A percentile compares a stretch with the other conserved stretches of the same genome.
Conservation (phyloP, 495 filamentous ascomycete species). For the Penicillium egyptiacum region DNA sequence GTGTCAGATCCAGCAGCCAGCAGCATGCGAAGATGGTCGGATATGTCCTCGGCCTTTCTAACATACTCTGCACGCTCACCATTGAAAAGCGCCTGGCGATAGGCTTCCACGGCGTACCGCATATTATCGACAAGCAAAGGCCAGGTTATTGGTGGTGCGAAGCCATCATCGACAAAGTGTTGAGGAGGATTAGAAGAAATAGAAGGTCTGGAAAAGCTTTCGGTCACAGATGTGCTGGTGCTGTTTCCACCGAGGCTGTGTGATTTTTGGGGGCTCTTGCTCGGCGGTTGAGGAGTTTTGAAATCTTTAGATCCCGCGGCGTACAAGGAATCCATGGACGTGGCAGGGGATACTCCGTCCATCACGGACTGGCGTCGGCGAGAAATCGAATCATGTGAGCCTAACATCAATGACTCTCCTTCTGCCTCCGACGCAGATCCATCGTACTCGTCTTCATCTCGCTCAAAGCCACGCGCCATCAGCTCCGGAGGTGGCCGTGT, state of each 20-base stretch:
- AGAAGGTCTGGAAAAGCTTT: slow-evolving; percentile 44
- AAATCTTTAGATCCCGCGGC: slow-evolving; percentile 41
- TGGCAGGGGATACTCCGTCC: slow-evolving; percentile 81
- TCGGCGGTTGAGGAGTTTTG: slow-evolving; percentile 18
- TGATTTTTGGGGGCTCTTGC: slow-evolving; percentile 25
- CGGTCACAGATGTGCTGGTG: slow-evolving; percentile 37
- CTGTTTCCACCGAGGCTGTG: slow-evolving; percentile 32
- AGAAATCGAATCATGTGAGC: slow-evolving; percentile 57
- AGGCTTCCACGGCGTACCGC: slow-evolving; percentile 80
- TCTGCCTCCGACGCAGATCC: slow-evolving; percentile 88
- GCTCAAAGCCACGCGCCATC: slow-evolving; percentile 79
- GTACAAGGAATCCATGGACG: slow-evolving; percentile 86
- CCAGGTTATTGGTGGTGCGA: slow-evolving; percentile 77
- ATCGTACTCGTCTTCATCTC: slow-evolving; percentile 81
- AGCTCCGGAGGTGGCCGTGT: slow-evolving; percentile 91
- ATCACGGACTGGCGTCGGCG: slow-evolving; percentile 65
- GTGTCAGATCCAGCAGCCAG: slow-evolving; percentile 93
- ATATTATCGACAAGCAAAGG: slow-evolving; percentile 86
- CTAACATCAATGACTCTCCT: slow-evolving; percentile 59
- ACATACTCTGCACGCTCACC: slow-evolving; percentile 88
- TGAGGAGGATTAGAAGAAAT: slow-evolving; percentile 66
- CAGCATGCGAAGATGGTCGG: slow-evolving; percentile 91
- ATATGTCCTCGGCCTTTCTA: slow-evolving; percentile 89
- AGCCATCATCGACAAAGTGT: slow-evolving; percentile 83
- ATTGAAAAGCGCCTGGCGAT: slow-evolving; percentile 78